Evolutionary conservation across 2,329 filamentous ascomycete species (phyloP).

Genomic region (Pseudocercospora pini-densiflorae): DNA sequence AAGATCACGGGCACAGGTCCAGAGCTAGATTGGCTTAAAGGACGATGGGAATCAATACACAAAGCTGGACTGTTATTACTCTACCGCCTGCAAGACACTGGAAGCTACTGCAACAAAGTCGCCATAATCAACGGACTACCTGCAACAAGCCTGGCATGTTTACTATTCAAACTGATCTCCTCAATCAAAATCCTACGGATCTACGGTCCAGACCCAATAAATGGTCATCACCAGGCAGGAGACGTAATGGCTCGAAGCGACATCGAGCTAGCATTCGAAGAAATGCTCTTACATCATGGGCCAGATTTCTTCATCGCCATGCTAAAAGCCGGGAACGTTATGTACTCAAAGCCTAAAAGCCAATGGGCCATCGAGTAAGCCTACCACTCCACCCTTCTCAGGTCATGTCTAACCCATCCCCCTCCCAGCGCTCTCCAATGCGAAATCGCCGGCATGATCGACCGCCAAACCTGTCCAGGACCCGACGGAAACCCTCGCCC

Average conservation of each 20-base stretch:
- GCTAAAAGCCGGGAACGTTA: slow-evolving; percentile 23
- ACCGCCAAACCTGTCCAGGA: slow-evolving; percentile 29
- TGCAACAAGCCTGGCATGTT: slow-evolving; percentile 37
- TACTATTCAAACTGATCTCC: slow-evolving; percentile 40
- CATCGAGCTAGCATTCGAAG: slow-evolving; percentile 40
- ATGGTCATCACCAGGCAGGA: slow-evolving; percentile 23
- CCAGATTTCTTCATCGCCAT: slow-evolving; percentile 37
- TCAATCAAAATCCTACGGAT: slow-evolving; percentile 39
- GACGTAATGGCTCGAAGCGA: slow-evolving; percentile 35
- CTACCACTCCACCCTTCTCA: slow-evolving; percentile 4
- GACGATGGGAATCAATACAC: slow-evolving; percentile 39
- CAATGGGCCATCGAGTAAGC: slow-evolving; percentile 34
- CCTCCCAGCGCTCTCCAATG: slow-evolving; percentile 27
- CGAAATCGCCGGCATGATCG: slow-evolving; percentile 34
- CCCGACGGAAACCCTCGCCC: slow-evolving; percentile 29
- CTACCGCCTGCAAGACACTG: slow-evolving; percentile 37
- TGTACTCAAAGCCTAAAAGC: neutral
- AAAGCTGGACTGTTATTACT: slow-evolving; percentile 39
- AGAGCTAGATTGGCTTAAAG: slow-evolving; percentile 38
- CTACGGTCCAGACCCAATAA: slow-evolving; percentile 35
- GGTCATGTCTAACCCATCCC: slow-evolving; percentile 3
- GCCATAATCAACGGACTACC: slow-evolving; percentile 36
- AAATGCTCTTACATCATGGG: slow-evolving; percentile 38
- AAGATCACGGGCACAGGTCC: slow-evolving; percentile 33
- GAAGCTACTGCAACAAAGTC: slow-evolving; percentile 28